Evolutionary conservation across 106 monocot species (phyloP), one percentile per base, ranked within the genome.

Genomic region (Cymbidium sinense): DNA sequence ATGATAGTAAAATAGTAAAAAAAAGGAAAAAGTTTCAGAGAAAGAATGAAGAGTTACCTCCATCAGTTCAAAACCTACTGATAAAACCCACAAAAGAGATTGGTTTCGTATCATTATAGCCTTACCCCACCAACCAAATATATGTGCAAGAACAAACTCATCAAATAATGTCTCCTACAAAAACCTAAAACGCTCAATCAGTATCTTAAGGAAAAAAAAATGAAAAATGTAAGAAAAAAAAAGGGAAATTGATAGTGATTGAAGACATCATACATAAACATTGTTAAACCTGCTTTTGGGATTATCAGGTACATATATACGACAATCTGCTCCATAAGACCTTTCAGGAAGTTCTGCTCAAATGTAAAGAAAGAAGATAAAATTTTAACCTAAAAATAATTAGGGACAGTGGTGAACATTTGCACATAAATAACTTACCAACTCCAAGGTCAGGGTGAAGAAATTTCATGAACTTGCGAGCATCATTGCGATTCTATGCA

Each of bases 91-190:
- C 58, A 96, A 70, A 77, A 96, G 96, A 25, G 93, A 88, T 83
- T 93, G 93, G 75, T 96, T 96, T 21, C 96, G 82, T 43, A 96
- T 93, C 96, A 96, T 96, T 86, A 96, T 96, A 37, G 93, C 96
- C 70, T 96, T 96, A 7, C 89, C 93, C 93, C 96, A 96, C 96
- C 96, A 96, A 70, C 96, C 96, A 85, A 96, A 93, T 62, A 96
- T 85, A 84, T 96, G 96, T 69, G 96, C 96, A 70, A 91, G 79
- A 52, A 93, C 96, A 91, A 96, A 96, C 80, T 96, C 96, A 87
- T 96, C 96, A 85, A 96, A 93, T 64, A 96, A 79, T 21, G 93
- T 96, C 27, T 96, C 96, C 96, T 96, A 88, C 30, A 88, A 78
- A 85, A 79, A 47, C 61, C 73, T 80, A 89, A 92, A 85, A 79